Evolutionary conservation across 352 stramenopile species (phyloP), one percentile per base, ranked within the genome.

Genomic region (Achlya hypogyna): DNA sequence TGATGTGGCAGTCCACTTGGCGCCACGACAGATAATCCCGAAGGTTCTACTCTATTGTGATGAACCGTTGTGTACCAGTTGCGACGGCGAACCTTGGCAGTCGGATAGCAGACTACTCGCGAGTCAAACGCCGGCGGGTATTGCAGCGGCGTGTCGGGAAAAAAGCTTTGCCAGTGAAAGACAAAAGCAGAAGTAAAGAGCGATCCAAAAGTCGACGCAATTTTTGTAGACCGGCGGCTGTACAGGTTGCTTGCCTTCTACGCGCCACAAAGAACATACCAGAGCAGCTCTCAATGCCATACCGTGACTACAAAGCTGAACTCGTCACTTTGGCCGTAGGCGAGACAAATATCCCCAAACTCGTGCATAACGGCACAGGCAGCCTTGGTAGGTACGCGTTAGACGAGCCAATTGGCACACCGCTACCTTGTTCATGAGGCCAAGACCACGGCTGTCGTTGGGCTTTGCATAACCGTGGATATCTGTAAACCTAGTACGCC

Each of bases 261-360:
- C 56, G 25, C 16, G 8, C 29, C n/a, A n/a, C 28, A 31, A 8
- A 20, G 0, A 6, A n/a, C 16, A 27, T 42, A 12, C 10, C 1
- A 32, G 42, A 65, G 8, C 10, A 16, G 25, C 2, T 12, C 31
- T n/a, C 32, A 23, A 14, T 9, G 2, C 12, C 27, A 6, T 65
- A 65, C 59, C 29, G 59, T 20, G 9, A 79, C 70, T 0, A 75
- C 54, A 34, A 79, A 78, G 31, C 71, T 78, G 28, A 72, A 78
- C 54, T 79, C 74, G 62, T 79, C 74, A 35, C 72, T 78, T 27
- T 79, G 69, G 23, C 72, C 72, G 65, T 78, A 78, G n/a, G 73
- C 72, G 23, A 79, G 32, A 1, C 69, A 29, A 49, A 77, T 74
- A 29, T 79, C 74, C 0, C 62, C 63, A 60, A 74, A 78, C 18